phyloP scores from a whole-genome alignment of 495 filamentous ascomycete genomes.

The Platismatia glauca region DNA sequence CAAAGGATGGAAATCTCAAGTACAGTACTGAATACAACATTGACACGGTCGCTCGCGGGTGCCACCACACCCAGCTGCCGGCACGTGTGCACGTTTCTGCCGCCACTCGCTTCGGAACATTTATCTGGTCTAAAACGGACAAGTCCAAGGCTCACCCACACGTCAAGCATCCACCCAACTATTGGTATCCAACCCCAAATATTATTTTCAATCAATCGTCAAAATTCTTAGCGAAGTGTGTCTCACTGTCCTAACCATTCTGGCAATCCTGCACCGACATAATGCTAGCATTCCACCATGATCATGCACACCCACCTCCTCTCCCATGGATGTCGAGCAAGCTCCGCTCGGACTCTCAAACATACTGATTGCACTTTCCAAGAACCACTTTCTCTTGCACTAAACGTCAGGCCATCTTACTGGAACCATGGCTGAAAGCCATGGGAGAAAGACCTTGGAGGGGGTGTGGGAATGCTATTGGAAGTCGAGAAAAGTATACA shows the following conservation, averaged over 20 bases:
- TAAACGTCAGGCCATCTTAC: too few species aligned
- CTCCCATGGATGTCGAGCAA: not conserved
- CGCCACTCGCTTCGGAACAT: too few species aligned
- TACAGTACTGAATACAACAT: not conserved
- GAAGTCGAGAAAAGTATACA: too few species aligned
- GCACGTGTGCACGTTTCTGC: not conserved
- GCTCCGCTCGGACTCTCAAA: not conserved
- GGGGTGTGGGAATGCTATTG: not conserved
- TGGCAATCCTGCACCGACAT: not conserved
- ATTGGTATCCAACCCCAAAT: not conserved
- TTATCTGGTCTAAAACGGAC: too few species aligned
- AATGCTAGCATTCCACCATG: not conserved
- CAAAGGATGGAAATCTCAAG: not conserved
- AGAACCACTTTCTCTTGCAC: not conserved
- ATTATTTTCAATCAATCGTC: not conserved
- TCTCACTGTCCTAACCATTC: not conserved
- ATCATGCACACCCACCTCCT: not conserved
- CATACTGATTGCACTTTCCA: not conserved
- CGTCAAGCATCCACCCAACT: not conserved
- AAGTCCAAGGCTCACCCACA: too few species aligned
- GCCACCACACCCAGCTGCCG: constrained; percentile 1
- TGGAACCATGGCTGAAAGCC: not conserved
- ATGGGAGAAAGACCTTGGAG: not conserved
- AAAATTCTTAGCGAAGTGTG: too few species aligned
- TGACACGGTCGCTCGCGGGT: not conserved